Conservation (phyloP, 2,329 filamentous ascomycete genomes). For the Fonsecaea multimorphosa region DNA sequence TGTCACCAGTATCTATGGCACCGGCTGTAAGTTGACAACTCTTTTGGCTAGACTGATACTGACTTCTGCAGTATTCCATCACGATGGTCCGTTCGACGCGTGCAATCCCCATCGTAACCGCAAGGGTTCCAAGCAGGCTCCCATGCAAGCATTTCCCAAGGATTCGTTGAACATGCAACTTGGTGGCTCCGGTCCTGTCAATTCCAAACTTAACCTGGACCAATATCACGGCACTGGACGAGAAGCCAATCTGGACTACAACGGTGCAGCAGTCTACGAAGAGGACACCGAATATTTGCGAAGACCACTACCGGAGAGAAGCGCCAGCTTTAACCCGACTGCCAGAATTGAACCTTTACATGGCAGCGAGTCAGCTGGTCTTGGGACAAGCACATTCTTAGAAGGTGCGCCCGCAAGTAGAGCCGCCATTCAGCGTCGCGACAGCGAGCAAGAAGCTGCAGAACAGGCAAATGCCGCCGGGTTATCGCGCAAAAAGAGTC, state of each 20-base stretch:
- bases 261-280: conserved; percentile 52
- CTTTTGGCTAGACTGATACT: conserved; percentile 11
- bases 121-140: conserved; percentile 78
- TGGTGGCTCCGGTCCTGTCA: conserved; percentile 84
- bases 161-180: conserved; percentile 91
- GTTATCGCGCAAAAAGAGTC: conserved; percentile 87
- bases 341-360: conserved; percentile 75
- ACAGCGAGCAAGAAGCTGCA: conserved; percentile 69
- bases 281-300: conserved; percentile 47
- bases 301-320: conserved; percentile 45
- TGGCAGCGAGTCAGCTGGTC: conserved; percentile 78
- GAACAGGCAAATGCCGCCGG: conserved; percentile 57
- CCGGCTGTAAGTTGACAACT: conserved; percentile 71
- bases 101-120: conserved; percentile 94
- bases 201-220: conserved; percentile 79
- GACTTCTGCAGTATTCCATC: conserved; percentile 77
- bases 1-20: conserved; percentile 93
- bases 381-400: conserved; percentile 94
- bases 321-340: conserved; percentile 68
- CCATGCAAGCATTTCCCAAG: conserved; percentile 95
- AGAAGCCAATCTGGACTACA: conserved; percentile 87
- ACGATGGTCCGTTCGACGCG: conserved; percentile 96
- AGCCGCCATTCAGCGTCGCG: conserved; percentile 75
- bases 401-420: conserved; percentile 89
- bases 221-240: conserved; percentile 83